Evolutionary conservation across 2,329 filamentous ascomycete species (phyloP), one percentile per base, ranked within the genome.

Genomic region (Fusarium pseudonygamai): DNA sequence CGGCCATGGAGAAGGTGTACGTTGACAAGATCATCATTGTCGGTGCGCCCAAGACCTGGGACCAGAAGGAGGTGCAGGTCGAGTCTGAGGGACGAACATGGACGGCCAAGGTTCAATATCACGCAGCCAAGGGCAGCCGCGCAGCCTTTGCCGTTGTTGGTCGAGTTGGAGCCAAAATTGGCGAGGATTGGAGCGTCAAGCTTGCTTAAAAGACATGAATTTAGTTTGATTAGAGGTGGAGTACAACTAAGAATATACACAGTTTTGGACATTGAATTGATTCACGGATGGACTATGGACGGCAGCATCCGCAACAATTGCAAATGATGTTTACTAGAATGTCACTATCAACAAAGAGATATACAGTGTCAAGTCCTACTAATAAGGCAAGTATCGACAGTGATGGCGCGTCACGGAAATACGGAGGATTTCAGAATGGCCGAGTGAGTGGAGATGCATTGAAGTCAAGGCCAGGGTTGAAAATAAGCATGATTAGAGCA

Each of bases 11-110:
- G 36, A 86, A 89, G 49, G 94, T 98, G 7, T 85, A 88, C 13
- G 90, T 98, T 3, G 95, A 97, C 84, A 95, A 93, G 83, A 88
- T 98, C 62, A 86, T 98, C 52, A 78, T 99, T 55, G 90, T 98
- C 26, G 94, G 93, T 49, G 94, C 93, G 6, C 93, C 94, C 2
- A 85, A 87, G 39, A 83, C 84, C 26, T 97, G 95, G 95, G 84
- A 84, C 55, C 92, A 90, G 84, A 86, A 83, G 71, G 87, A 85
- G 73, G 91, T 91, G 49, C 87, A 85, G 72, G 87, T 89, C 60
- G 84, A 86, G 79, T 85, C 85, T 5, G 86, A 85, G 63, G 88
- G 87, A 52, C 84, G 86, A 78, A 86, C 81, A 14, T 87, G 87
- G 79, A 87, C 87, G 7, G 87, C 88, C 18, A 83, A 92, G 67